Conservation (phyloP, 495 filamentous ascomycete species). For the Penicillium herquei region DNA sequence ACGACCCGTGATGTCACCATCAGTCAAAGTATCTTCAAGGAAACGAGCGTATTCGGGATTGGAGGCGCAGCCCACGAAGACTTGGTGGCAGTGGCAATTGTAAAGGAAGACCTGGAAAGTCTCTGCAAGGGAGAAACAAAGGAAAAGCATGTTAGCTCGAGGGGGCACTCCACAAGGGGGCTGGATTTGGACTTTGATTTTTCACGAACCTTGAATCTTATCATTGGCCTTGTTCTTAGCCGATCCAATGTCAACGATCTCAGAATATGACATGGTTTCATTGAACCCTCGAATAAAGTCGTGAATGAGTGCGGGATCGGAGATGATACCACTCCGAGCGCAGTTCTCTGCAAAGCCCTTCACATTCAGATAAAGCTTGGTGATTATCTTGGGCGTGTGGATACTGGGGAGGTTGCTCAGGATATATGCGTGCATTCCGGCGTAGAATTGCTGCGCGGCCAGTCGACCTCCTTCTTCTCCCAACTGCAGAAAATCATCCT, state of each 20-base stretch:
- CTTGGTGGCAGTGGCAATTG: slow-evolving; percentile 77
- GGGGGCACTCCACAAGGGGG: not conserved
- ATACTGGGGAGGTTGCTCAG: slow-evolving; percentile 45
- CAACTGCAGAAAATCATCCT: slow-evolving; percentile 59
- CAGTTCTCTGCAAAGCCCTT: slow-evolving; percentile 61
- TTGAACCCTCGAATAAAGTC: slow-evolving; percentile 79
- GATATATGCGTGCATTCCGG: slow-evolving; percentile 50
- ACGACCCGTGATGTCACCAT: slow-evolving; percentile 51
- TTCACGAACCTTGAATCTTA: slow-evolving; percentile 69
- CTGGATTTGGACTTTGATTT: not conserved
- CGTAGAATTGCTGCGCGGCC: slow-evolving; percentile 63
- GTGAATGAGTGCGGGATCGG: slow-evolving; percentile 51
- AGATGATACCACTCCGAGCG: slow-evolving; percentile 52
- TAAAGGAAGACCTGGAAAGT: slow-evolving; percentile 63
- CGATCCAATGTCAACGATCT: slow-evolving; percentile 72
- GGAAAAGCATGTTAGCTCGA: slow-evolving; percentile 7
- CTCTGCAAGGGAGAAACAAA: slow-evolving; percentile 48
- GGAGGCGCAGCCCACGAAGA: slow-evolving; percentile 76
- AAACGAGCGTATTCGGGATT: slow-evolving; percentile 70
- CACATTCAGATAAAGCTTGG: slow-evolving; percentile 68
- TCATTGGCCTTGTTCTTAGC: slow-evolving; percentile 68
- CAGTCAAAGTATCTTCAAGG: slow-evolving; percentile 58
- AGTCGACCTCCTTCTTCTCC: slow-evolving; percentile 69
- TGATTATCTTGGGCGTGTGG: slow-evolving; percentile 59
- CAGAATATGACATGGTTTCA: slow-evolving; percentile 64